Evolutionary conservation across 2,329 filamentous ascomycete species (phyloP), one percentile per base, ranked within the genome.

Genomic region (Phyllosticta citribraziliensis): DNA sequence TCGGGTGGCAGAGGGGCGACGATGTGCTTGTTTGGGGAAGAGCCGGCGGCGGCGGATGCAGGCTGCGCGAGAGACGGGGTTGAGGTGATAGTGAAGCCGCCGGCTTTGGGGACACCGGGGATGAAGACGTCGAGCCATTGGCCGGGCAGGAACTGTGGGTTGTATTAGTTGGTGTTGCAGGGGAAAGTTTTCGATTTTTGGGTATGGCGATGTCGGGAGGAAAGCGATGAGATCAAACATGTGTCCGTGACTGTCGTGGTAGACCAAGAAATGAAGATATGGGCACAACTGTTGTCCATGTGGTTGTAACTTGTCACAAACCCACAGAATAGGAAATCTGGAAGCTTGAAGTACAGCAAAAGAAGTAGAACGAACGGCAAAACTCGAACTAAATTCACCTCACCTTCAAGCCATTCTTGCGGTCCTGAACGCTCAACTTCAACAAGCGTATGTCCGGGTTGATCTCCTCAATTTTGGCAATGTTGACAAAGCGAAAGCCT

Each of bases 51-150:
- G 8, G 40, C n/a, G 3, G 51, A 30, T 40, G 52, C 47, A 24
- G 61, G 51, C n/a, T 59, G 60, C 79, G 75, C 52, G 40, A 47
- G 40, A 47, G 40, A 47, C 80, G 81, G 90, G 0, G 87, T 77
- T 1, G 89, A 94, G 6, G 90, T 93, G 65, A 96, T 88, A 52
- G 91, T 96, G 78, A 96, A 96, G 62, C 91, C 91, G 35, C 91
- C 91, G 3, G 89, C 86, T 70, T 87, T 85, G 52, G 80, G 68
- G 53, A 89, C 75, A 47, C 77, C 78, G 1, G 91, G 90, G 58
- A 91, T 82, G 71, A 88, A 87, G 6, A 91, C 86, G 71, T 96
- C 91, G 61, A 96, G 81, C 89, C 91, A 96, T 78, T 96, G 91
- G 59, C 91, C 91, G 5, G 91, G 84, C 5, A 85, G 79, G 74